Evolutionary conservation across 2,329 filamentous ascomycete species (phyloP), one percentile per base, ranked within the genome.

Genomic region (Aureobasidium melanogenum): DNA sequence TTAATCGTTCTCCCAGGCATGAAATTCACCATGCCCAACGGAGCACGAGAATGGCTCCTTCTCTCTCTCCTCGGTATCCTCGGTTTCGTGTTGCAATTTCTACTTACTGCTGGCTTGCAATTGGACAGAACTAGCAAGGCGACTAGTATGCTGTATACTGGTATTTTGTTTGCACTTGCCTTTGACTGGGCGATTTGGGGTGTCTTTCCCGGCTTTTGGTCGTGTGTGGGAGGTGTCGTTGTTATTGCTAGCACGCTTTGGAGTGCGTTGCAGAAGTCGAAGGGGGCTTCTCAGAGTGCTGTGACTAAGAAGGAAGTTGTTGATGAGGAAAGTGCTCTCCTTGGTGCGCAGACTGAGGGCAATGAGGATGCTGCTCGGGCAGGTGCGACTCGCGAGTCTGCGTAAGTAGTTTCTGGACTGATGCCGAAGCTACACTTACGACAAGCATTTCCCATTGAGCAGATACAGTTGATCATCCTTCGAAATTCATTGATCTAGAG

Each of bases 191-290:
- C 32, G 5, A 51, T 60, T 7, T 60, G 56, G 56, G 56, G 56
- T 10, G 56, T 60, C n/a, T 41, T 60, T 8, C 56, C 56, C 6
- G 56, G 44, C 6, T 24, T 50, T 5, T 60, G 56, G 56, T 39
- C 30, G 10, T 60, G 43, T 10, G 14, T 60, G n/a, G 56, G 56
- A 14, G 56, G 56, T 32, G 43, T 28, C 12, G 30, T 60, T 43
- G 56, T 60, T 17, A 41, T 60, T n/a, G 56, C 56, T 26, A 60
- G 56, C 14, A 60, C 56, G 17, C 34, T 60, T 10, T 60, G 56
- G 56, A 41, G 32, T 41, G 56, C 56, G 5, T 34, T 60, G 44
- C 43, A 50, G 10, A 60, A 60, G 44, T 38, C 32, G 3, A 60
- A 51, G 43, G 15, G 26, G 1, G 39, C 17, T 30, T 34, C n/a